Conservation (phyloP, 1,284 basidiomycete genomes). For the Cutaneotrichosporon sp. region DNA sequence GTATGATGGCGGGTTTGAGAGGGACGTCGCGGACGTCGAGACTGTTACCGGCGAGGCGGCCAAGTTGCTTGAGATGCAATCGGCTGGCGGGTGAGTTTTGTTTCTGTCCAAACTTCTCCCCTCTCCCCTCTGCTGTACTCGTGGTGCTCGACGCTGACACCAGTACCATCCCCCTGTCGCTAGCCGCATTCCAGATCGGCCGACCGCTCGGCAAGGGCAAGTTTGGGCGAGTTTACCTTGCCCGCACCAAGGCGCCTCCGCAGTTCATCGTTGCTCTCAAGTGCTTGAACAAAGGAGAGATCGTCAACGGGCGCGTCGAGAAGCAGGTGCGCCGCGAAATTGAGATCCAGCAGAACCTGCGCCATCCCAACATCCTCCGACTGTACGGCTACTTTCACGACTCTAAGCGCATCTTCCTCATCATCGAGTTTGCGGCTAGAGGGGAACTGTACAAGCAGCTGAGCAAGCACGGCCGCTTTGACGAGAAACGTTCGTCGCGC, state of each 20-base stretch:
- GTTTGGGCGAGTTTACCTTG: slow-evolving; percentile 98
- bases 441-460: slow-evolving; percentile 97
- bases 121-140: not conserved
- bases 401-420: slow-evolving; percentile 94
- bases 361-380: slow-evolving; percentile 91
- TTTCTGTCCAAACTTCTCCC: not conserved
- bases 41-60: slow-evolving; percentile 70
- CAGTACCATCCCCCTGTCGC: slow-evolving; percentile 57
- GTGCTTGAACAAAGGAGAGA: slow-evolving; percentile 94
- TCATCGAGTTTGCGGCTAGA: slow-evolving; percentile 93
- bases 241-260: slow-evolving; percentile 81
- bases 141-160: slow-evolving; percentile 6
- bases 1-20: slow-evolving; percentile 83
- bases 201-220: slow-evolving; percentile 96
- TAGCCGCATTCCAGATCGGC: slow-evolving; percentile 90
- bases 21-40: slow-evolving; percentile 61
- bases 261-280: slow-evolving; percentile 96
- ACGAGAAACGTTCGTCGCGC: slow-evolving; percentile 75
- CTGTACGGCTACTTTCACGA: slow-evolving; percentile 98
- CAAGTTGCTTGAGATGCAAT: slow-evolving; percentile 69
- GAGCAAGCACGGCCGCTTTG: slow-evolving; percentile 77
- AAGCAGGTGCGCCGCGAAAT: slow-evolving; percentile 97
- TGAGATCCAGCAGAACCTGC: slow-evolving; percentile 96
- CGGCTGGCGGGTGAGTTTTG: slow-evolving; percentile 59
- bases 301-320: slow-evolving; percentile 83